Evolutionary conservation across 1,284 basidiomycete genomes (phyloP).

Genomic region (Cryptococcus wingfieldii): DNA sequence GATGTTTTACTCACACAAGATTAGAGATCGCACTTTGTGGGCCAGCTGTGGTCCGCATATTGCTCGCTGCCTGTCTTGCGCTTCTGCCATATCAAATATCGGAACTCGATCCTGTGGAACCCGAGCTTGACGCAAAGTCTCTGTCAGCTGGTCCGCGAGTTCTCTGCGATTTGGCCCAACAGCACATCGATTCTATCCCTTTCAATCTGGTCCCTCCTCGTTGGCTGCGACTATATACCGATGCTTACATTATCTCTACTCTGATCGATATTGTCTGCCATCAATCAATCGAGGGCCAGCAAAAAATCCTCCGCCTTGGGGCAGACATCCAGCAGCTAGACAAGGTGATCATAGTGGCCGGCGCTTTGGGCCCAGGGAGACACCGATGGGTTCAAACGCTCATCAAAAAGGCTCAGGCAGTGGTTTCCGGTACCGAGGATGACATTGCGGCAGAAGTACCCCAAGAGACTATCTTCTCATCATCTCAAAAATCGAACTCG

Average conservation of each 20-base stretch:
- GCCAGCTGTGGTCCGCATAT: no score
- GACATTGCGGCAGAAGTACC: no score
- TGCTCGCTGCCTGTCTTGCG: no score
- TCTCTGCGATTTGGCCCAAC: constrained; percentile 46
- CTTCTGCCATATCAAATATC: no score
- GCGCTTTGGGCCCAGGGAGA: constrained; percentile 62
- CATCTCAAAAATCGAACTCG: not conserved
- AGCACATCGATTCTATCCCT: constrained; percentile 47
- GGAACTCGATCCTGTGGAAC: no score
- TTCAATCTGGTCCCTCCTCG: constrained; percentile 45
- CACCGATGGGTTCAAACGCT: constrained; percentile 60
- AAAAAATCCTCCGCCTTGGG: constrained; percentile 12
- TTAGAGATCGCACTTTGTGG: no score
- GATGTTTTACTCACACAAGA: no score
- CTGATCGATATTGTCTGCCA: constrained; percentile 13
- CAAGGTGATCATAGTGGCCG: constrained; percentile 75
- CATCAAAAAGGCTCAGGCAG: constrained; percentile 55
- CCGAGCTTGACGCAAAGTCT: no score
- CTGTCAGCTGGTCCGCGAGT: constrained; percentile 5
- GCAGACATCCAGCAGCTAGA: constrained; percentile 61
- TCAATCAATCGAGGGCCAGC: not conserved
- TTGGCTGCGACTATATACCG: constrained; percentile 52
- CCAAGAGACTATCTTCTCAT: not conserved
- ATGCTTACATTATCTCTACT: constrained; percentile 41
- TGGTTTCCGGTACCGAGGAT: no score